phyloP scores from a whole-genome alignment of 2,329 filamentous ascomycete species.

The Ophiocordyceps robertsii region DNA sequence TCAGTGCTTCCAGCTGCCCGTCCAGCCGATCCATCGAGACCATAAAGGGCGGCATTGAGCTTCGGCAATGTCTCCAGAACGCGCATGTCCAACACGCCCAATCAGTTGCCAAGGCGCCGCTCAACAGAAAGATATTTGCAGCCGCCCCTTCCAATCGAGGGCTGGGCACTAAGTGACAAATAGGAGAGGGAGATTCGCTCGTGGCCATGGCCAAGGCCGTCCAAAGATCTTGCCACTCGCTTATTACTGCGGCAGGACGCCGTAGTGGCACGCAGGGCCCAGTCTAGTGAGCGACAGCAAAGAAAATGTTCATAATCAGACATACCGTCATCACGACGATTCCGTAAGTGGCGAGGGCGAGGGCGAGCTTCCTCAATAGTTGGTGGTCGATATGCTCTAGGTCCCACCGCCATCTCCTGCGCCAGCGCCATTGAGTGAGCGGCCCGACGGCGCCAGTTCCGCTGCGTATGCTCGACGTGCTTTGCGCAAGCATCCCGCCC shows the following conservation, averaged over 20 bases:
- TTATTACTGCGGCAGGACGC: conserved; percentile 1
- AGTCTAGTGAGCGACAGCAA: conserved; percentile 47
- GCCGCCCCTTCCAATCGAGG: background rate
- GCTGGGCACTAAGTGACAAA: background rate
- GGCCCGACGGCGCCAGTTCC: conserved; percentile 18
- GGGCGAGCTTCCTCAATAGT: conserved; percentile 56
- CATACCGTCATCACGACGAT: conserved; percentile 81
- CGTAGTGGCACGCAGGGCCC: conserved; percentile 2
- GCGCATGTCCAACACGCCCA: too few species aligned
- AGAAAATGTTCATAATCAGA: conserved; percentile 73
- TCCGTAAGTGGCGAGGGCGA: conserved; percentile 73
- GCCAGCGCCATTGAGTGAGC: conserved; percentile 32
- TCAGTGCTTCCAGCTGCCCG: too few species aligned
- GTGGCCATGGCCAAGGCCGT: background rate
- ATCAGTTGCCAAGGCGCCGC: too few species aligned
- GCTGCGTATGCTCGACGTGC: conserved; percentile 31
- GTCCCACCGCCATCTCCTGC: conserved; percentile 45
- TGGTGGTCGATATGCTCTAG: conserved; percentile 50
- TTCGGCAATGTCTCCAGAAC: too few species aligned
- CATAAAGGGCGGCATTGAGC: too few species aligned
- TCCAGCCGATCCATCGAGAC: too few species aligned
- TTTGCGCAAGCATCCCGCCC: conserved; percentile 25
- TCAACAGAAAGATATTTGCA: too few species aligned
- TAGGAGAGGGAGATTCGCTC: background rate
- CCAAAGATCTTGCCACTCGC: background rate